These are phyloP conservation scores for Malassezia sp. DNA, from an alignment of 1,284 basidiomycete genomes.

Conservation along the genomic window DNA sequence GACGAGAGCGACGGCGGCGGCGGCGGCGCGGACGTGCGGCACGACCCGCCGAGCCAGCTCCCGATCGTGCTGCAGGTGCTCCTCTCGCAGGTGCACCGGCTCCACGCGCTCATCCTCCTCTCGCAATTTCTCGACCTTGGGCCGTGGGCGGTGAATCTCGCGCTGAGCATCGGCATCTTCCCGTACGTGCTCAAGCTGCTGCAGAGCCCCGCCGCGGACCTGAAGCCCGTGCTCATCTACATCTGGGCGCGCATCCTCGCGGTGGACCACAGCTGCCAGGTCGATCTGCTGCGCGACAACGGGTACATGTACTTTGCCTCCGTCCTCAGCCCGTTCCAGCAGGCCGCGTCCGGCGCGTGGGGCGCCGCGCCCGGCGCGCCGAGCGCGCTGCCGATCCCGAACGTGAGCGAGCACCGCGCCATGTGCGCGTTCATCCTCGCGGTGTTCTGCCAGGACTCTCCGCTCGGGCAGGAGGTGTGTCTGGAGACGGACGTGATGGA, in stretches of 20 bases:
- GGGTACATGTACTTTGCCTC: slow-evolving; percentile 45
- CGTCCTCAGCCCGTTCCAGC: slow-evolving; percentile 37
- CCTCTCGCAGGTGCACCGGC: slow-evolving; percentile 85
- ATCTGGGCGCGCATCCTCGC: slow-evolving; percentile 97
- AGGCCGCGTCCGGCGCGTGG: slow-evolving; percentile 44
- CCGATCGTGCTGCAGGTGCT: slow-evolving; percentile 95
- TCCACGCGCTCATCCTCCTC: slow-evolving; percentile 87
- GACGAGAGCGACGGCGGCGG: no score
- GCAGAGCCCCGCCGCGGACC: slow-evolving; percentile 83
- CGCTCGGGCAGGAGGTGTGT: slow-evolving; percentile 74
- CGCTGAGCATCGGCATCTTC: slow-evolving; percentile 95
- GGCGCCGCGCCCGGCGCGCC: neutral
- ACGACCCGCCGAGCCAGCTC: slow-evolving; percentile 83
- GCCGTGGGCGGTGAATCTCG: slow-evolving; percentile 94
- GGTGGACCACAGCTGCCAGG: slow-evolving; percentile 82
- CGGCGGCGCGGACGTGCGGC: no score
- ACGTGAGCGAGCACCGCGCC: slow-evolving; percentile 88
- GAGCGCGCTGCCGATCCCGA: slow-evolving; percentile 56
- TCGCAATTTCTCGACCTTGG: slow-evolving; percentile 96
- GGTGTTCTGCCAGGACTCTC: slow-evolving; percentile 79
- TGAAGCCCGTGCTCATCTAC: slow-evolving; percentile 95
- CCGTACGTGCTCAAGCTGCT: slow-evolving; percentile 94
- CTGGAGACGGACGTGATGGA: slow-evolving; percentile 77
- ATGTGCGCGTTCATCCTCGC: slow-evolving; percentile 97
- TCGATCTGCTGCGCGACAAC: slow-evolving; percentile 68